phyloP scores from a whole-genome alignment of 768 basidiomycete genomes.

The Lactarius akahatsu region DNA sequence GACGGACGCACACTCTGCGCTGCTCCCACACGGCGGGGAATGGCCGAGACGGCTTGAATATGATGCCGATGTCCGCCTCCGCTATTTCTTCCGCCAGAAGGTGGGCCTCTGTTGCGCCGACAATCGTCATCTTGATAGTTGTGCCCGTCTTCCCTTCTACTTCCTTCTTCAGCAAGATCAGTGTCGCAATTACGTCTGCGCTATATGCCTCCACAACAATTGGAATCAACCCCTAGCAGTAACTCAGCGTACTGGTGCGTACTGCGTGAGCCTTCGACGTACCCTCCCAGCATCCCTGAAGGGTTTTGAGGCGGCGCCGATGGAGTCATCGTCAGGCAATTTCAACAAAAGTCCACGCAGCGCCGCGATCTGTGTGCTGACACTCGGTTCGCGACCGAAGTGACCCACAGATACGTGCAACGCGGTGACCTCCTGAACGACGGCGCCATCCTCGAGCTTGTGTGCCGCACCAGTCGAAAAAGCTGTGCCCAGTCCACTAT shows the following conservation, averaged over 20 bases:
- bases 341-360: slow-evolving; percentile 52
- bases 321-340: slow-evolving; percentile 31
- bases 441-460: slow-evolving; percentile 57
- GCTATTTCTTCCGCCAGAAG: slow-evolving; percentile 72
- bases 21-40: slow-evolving; percentile 74
- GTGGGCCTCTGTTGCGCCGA: slow-evolving; percentile 66
- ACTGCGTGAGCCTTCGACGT: slow-evolving; percentile 13
- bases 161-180: slow-evolving; percentile 64
- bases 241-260: slow-evolving; percentile 9
- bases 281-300: slow-evolving; percentile 51
- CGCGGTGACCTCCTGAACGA: slow-evolving; percentile 64
- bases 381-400: slow-evolving; percentile 44
- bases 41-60: slow-evolving; percentile 63
- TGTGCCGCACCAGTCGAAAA: slow-evolving; percentile 60
- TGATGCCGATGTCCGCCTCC: slow-evolving; percentile 64
- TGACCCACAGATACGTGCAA: slow-evolving; percentile 64
- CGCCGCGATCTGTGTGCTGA: slow-evolving; percentile 67
- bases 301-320: slow-evolving; percentile 41
- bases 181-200: slow-evolving; percentile 66
- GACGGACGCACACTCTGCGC: slow-evolving; percentile 53
- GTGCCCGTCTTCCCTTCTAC: slow-evolving; percentile 46
- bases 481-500: slow-evolving; percentile 61
- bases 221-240: slow-evolving; percentile 50
- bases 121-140: slow-evolving; percentile 49
- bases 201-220: slow-evolving; percentile 62